phyloP scores from a whole-genome alignment of 257 asterid genomes.

The Rhazya stricta region DNA sequence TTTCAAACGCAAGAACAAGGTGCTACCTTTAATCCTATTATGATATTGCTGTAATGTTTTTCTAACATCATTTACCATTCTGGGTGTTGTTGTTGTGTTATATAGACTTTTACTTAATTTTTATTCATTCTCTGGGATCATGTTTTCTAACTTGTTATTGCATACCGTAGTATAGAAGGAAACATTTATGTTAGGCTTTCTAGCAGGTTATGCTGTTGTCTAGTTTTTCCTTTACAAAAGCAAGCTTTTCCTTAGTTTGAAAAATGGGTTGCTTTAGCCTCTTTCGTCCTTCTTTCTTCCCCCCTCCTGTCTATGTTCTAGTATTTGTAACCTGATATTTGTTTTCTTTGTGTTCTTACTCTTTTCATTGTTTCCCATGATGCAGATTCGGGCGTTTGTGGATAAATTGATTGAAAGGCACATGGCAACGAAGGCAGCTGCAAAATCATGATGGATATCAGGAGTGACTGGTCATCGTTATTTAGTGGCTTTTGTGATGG shows the following conservation, averaged over 20 bases:
- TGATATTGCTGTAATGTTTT: constrained; percentile 4
- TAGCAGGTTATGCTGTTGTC: not conserved
- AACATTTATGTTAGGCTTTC: not conserved
- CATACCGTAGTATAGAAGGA: not conserved
- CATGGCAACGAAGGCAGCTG: constrained; percentile 56
- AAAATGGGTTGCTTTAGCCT: not conserved
- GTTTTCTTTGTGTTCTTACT: constrained; percentile 3
- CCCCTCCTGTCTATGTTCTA: not conserved
- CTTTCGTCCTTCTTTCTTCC: no score
- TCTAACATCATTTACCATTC: not conserved
- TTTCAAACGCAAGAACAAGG: constrained; percentile 98
- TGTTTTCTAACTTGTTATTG: not conserved
- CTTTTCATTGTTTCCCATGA: constrained; percentile 13
- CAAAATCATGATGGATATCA: constrained; percentile 41
- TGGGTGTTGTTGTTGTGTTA: not conserved
- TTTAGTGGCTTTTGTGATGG: constrained; percentile 20
- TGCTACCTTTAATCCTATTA: constrained; percentile 20
- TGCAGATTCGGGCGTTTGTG: constrained; percentile 94
- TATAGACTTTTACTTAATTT: not conserved
- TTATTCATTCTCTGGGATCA: not conserved
- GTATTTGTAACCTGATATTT: not conserved
- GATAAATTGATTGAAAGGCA: constrained; percentile 87
- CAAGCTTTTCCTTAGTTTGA: not conserved
- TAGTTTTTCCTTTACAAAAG: not conserved
- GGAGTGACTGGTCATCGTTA: constrained; percentile 10